Evolutionary conservation across 1,284 basidiomycete genomes (phyloP).

Genomic region (Cystobasidium pallidum): DNA sequence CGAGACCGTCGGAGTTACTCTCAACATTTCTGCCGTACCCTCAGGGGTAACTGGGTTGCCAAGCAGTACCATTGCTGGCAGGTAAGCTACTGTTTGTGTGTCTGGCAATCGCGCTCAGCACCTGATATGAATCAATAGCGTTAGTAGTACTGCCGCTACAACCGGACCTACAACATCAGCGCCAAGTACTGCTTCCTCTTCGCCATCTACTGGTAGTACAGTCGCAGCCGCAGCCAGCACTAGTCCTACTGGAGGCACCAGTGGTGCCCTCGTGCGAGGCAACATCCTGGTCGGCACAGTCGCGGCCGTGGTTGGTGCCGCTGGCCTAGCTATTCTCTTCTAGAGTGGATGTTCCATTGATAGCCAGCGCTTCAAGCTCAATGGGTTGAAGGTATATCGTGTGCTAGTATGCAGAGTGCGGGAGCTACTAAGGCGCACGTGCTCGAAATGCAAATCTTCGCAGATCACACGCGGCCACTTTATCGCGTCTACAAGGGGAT

Average conservation of each 20-base stretch:
- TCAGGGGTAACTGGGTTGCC: conserved; percentile 17
- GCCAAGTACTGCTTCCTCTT: neutral
- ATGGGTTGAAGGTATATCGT: no score
- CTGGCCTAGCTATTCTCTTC: conserved; percentile 18
- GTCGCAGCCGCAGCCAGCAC: conserved; percentile 18
- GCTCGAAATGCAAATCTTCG: no score
- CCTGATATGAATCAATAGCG: neutral
- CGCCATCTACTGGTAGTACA: neutral
- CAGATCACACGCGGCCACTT: no score
- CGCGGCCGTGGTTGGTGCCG: conserved; percentile 21
- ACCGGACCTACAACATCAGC: neutral
- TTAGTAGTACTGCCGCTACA: neutral
- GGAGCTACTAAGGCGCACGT: no score
- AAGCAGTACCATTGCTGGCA: neutral
- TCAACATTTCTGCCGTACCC: conserved; percentile 35
- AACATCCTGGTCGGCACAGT: conserved; percentile 8
- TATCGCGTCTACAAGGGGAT: no score
- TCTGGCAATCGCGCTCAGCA: no score
- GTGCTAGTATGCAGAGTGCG: no score
- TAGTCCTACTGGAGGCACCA: conserved; percentile 5
- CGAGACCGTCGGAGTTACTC: conserved; percentile 28
- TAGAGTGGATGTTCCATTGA: neutral
- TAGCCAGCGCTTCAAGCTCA: no score
- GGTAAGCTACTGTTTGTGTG: neutral
- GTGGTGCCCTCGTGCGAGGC: conserved; percentile 12